Percentiles rank a stretch among this genome's conserved stretches.
phyloP scores from a whole-genome alignment of 1,284 basidiomycete species.

The Moniliophthora roreri region DNA sequence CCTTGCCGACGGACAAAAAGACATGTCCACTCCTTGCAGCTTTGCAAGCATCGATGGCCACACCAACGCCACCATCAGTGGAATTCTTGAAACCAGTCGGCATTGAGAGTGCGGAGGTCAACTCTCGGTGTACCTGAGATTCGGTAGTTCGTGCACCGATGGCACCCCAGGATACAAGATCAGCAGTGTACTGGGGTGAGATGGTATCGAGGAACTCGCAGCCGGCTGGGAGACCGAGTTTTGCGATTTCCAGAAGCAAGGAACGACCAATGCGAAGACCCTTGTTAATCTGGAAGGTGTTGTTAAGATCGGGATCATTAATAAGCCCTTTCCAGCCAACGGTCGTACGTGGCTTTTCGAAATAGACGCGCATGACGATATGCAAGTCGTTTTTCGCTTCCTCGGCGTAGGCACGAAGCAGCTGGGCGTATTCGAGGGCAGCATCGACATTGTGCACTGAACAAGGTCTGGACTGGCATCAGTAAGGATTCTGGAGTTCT shows the following conservation, averaged over 20 bases:
- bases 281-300: slow-evolving; percentile 92
- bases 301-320: slow-evolving; percentile 90
- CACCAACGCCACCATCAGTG: slow-evolving; percentile 75
- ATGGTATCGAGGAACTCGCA: slow-evolving; percentile 89
- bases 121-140: slow-evolving; percentile 92
- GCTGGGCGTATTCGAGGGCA: slow-evolving; percentile 81
- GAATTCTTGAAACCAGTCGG: slow-evolving; percentile 84
- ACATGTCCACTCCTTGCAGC: slow-evolving; percentile 86
- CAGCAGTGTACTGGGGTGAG: slow-evolving; percentile 92
- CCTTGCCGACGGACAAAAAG: slow-evolving; percentile 92
- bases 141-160: slow-evolving; percentile 97
- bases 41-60: slow-evolving; percentile 90
- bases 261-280: slow-evolving; percentile 91
- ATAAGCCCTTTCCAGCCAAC: slow-evolving; percentile 99
- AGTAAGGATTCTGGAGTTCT: neutral
- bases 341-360: slow-evolving; percentile 95
- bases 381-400: slow-evolving; percentile 82
- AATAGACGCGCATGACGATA: slow-evolving; percentile 97
- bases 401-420: slow-evolving; percentile 82
- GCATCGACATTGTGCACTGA: slow-evolving; percentile 89
- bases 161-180: slow-evolving; percentile 96
- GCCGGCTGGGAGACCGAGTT: slow-evolving; percentile 83
- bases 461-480: slow-evolving; percentile 66
- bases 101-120: slow-evolving; percentile 86
- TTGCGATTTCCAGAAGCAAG: slow-evolving; percentile 85